Percentiles rank a stretch among this genome's conserved stretches.
These are phyloP conservation scores for Penicillium silybi DNA, from an alignment of 495 filamentous ascomycete genomes.

Conservation along the genomic window DNA sequence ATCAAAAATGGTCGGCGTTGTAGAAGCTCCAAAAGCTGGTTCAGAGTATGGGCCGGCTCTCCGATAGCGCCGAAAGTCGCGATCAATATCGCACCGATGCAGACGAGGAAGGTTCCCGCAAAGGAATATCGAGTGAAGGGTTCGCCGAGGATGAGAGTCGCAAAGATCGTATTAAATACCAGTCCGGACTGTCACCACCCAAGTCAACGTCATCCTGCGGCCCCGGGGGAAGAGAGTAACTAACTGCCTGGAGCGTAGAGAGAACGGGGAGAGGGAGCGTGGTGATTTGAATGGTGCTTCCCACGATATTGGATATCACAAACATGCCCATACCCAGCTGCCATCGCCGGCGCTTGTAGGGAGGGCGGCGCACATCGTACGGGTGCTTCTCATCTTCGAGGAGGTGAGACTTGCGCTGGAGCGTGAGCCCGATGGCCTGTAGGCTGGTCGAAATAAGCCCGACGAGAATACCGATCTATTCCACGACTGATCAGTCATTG, in stretches of 20 bases:
- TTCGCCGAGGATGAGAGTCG: conserved; percentile 87
- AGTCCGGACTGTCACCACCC: conserved; percentile 63
- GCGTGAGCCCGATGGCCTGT: conserved; percentile 92
- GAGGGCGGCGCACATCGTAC: conserved; percentile 74
- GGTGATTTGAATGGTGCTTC: conserved; percentile 96
- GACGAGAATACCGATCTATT: conserved; percentile 84
- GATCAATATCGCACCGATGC: conserved; percentile 80
- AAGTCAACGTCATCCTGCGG: conserved; percentile 3
- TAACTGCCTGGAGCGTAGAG: conserved; percentile 85
- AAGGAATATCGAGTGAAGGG: conserved; percentile 91
- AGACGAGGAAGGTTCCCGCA: conserved; percentile 83
- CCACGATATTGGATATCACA: conserved; percentile 86
- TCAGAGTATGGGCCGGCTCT: conserved; percentile 87
- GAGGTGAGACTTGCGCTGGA: conserved; percentile 97
- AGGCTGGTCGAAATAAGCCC: conserved; percentile 89
- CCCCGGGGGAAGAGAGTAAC: conserved; percentile 12
- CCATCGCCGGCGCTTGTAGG: conserved; percentile 89
- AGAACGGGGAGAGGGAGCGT: conserved; percentile 92
- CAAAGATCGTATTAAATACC: conserved; percentile 98
- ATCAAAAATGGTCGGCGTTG: conserved; percentile 72
- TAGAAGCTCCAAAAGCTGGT: conserved; percentile 75
- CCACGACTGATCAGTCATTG: conserved; percentile 9
- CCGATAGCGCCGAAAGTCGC: conserved; percentile 91
- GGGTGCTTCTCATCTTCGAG: conserved; percentile 91
- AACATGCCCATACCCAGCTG: conserved; percentile 98